A percentile compares a stretch with the other conserved stretches of the same genome.
These are phyloP conservation scores for Excoecaria agallocha DNA, from an alignment of 345 rosid species.

Conservation along the genomic window DNA sequence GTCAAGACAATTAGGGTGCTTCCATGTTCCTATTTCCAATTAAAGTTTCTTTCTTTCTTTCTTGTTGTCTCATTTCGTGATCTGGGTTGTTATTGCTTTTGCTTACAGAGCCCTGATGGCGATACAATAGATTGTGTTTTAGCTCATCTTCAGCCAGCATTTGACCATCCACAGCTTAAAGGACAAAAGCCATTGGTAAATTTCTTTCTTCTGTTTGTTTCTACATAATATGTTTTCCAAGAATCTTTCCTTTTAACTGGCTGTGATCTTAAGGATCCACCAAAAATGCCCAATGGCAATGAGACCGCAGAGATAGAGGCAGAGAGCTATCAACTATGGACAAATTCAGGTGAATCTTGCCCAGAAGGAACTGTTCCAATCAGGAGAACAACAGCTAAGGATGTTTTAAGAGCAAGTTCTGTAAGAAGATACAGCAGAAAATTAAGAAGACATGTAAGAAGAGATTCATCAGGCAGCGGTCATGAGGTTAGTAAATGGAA, in stretches of 20 bases:
- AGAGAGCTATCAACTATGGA: conserved; percentile 30
- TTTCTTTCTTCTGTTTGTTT: not conserved
- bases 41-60: not conserved
- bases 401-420: conserved; percentile 29
- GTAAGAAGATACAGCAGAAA: conserved; percentile 27
- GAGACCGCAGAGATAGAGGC: conserved; percentile 7
- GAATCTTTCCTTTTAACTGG: not conserved
- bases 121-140: conserved; percentile 31
- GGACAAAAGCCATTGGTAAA: conserved; percentile 32
- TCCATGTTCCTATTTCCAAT: not conserved
- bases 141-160: conserved; percentile 40
- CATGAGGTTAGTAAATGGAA: conserved; percentile 25
- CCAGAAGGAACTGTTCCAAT: conserved; percentile 38
- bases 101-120: conserved; percentile 36
- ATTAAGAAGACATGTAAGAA: conserved; percentile 25
- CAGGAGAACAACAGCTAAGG: conserved; percentile 26
- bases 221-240: not conserved
- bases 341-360: conserved; percentile 29
- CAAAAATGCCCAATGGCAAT: conserved; percentile 27
- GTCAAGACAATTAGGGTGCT: conserved; percentile 34
- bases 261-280: conserved; percentile 23
- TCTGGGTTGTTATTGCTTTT: conserved; percentile 4
- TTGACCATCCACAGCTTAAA: conserved; percentile 32
- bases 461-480: conserved; percentile 28
- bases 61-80: not conserved